Evolutionary conservation across 2,329 filamentous ascomycete species (phyloP).

Genomic region (Fusarium sp.): DNA sequence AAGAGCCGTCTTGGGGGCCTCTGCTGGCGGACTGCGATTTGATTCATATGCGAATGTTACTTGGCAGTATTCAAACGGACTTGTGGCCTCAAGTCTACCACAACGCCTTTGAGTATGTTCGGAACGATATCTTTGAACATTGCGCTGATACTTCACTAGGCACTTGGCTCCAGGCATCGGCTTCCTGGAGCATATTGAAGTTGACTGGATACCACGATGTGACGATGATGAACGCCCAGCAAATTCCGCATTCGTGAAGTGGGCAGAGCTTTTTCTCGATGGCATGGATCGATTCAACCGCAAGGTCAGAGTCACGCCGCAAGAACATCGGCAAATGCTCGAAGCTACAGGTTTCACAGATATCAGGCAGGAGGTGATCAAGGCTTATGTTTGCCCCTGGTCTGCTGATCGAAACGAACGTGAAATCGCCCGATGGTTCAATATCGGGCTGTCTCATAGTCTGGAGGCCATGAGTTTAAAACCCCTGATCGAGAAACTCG

Average conservation of each 20-base stretch:
- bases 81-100: slow-evolving; percentile 78
- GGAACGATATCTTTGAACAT: not conserved
- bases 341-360: slow-evolving; percentile 80
- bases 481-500: slow-evolving; percentile 66
- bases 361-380: slow-evolving; percentile 73
- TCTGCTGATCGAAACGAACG: slow-evolving; percentile 68
- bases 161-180: slow-evolving; percentile 80
- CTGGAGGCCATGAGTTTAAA: slow-evolving; percentile 77
- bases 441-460: slow-evolving; percentile 76
- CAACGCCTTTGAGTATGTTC: slow-evolving; percentile 69
- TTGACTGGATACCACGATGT: slow-evolving; percentile 80
- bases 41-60: slow-evolving; percentile 81
- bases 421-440: slow-evolving; percentile 83
- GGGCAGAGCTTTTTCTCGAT: slow-evolving; percentile 73
- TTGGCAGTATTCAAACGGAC: slow-evolving; percentile 74
- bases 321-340: slow-evolving; percentile 65
- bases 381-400: slow-evolving; percentile 79
- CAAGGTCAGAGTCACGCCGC: slow-evolving; percentile 66
- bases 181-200: slow-evolving; percentile 85
- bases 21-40: slow-evolving; percentile 71
- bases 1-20: slow-evolving; percentile 69
- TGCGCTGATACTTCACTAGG: slow-evolving; percentile 50
- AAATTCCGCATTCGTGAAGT: slow-evolving; percentile 67
- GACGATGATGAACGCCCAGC: slow-evolving; percentile 69
- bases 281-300: slow-evolving; percentile 72